These are phyloP conservation scores for Ordospora colligata DNA, from an alignment of 371 early-diverging fungal species.

Conservation along the genomic window DNA sequence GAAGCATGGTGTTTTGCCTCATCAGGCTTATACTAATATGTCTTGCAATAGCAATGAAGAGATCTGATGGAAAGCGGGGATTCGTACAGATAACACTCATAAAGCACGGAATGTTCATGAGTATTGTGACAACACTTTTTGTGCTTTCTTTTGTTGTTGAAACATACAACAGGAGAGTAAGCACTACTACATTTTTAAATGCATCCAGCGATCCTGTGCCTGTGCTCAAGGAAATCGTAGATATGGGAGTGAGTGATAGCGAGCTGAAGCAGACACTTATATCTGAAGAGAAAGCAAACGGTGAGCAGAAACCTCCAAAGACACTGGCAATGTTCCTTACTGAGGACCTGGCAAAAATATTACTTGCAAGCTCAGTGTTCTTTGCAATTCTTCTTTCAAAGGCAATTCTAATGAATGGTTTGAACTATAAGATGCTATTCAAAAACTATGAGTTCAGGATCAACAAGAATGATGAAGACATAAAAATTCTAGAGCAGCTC, in stretches of 20 bases:
- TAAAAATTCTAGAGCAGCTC: conserved; percentile 15
- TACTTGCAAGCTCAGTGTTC: conserved; percentile 5
- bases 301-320: neutral
- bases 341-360: neutral
- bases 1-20: neutral
- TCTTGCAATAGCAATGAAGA: neutral
- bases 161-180: neutral
- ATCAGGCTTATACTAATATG: neutral
- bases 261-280: neutral
- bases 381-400: conserved; percentile 21
- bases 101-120: neutral
- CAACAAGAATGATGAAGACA: conserved; percentile 29
- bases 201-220: too few relatives aligned
- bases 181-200: neutral
- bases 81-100: neutral
- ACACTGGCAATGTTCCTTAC: neutral
- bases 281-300: neutral
- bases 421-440: conserved; percentile 43
- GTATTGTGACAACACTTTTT: neutral
- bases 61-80: neutral
- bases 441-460: conserved; percentile 36
- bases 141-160: neutral
- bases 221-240: neutral
- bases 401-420: neutral
- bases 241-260: neutral